Evolutionary conservation across 345 rosid genomes (phyloP).

Genomic region (Citrus sp.): DNA sequence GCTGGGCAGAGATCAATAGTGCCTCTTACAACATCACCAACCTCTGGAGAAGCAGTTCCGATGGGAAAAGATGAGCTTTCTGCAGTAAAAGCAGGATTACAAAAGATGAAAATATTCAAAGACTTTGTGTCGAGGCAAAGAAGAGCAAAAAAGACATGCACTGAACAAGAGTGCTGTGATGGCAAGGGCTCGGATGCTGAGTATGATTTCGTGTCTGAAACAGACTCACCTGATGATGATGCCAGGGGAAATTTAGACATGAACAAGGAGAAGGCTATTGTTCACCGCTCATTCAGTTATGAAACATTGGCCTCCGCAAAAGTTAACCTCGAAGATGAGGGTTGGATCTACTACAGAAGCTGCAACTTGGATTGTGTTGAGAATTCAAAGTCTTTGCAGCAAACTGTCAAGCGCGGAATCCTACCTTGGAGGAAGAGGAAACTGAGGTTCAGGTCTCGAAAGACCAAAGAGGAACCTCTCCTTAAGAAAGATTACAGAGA

Average conservation of each 20-base stretch:
- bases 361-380: constrained; percentile 31
- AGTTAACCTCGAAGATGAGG: constrained; percentile 41
- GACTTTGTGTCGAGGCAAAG: constrained; percentile 35
- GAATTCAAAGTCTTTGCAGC: constrained; percentile 20
- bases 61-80: constrained; percentile 35
- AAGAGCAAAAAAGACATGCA: constrained; percentile 35
- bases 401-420: constrained; percentile 35
- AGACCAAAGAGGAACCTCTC: constrained; percentile 57
- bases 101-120: constrained; percentile 44
- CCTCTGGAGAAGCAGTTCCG: constrained; percentile 21
- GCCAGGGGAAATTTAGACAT: constrained; percentile 23
- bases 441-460: constrained; percentile 39
- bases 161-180: constrained; percentile 32
- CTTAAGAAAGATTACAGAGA: constrained; percentile 46
- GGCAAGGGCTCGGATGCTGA: constrained; percentile 27
- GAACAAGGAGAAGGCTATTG: constrained; percentile 27
- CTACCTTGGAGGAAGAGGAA: constrained; percentile 59
- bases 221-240: constrained; percentile 44
- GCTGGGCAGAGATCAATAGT: constrained; percentile 25
- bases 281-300: constrained; percentile 37
- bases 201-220: constrained; percentile 27
- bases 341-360: constrained; percentile 47
- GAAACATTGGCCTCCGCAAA: constrained; percentile 52
- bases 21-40: constrained; percentile 29
- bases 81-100: constrained; percentile 45